Base-by-base conservation (phyloP, 164 flowering plant genomes). In the Berberis thunbergii region DNA sequence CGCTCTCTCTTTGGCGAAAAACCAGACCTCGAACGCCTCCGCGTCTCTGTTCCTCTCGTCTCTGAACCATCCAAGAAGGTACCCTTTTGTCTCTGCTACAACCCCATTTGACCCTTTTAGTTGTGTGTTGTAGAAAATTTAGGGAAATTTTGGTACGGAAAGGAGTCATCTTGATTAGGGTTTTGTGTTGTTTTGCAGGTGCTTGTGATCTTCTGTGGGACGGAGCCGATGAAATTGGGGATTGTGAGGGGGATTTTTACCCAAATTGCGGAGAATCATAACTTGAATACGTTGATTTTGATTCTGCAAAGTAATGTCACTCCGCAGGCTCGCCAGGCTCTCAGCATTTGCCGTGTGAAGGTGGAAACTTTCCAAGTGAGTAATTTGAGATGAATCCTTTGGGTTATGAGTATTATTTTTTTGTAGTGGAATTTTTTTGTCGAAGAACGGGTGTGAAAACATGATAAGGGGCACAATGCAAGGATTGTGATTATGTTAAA, bases 1-100 rank as follows among this genome's bases (percentile, higher is more conserved):
- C 84, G 96, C 0, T 67, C 69, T 45, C 67, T 60, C n/a, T 72
- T 75, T 46, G 84, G 86, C 56, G 74, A 79, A 6, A 63, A 41
- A 2, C 86, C 86, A 9, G 94, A 90, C 65, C 57, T 65, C 40
- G 83, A 84, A 3, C 79, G 73, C 2, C 44, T 57, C 49, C 45
- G 49, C 9, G 43, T 63, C 41, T 49, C 62, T 26, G 10, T 58
- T n/a, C 66, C 66, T 40, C 62, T 69, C 6, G 45, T 49, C 12
- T 52, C 57, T 4, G 38, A 59, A 45, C 55, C 60, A 3, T 41
- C 62, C 52, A 48, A 52, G 11, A 62, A 45, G 63, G 60, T 62
- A 11, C 11, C n/a, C n/a, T 52, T 52, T 52, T 52, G 10, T 11
- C 50, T 48, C 10, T 3, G 1, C 50, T 48, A 1, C 7, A 48